Evolutionary conservation across 176 grass and related monocot genomes (phyloP), one percentile per base, ranked within the genome.

Genomic region (Pontederia crassipes): DNA sequence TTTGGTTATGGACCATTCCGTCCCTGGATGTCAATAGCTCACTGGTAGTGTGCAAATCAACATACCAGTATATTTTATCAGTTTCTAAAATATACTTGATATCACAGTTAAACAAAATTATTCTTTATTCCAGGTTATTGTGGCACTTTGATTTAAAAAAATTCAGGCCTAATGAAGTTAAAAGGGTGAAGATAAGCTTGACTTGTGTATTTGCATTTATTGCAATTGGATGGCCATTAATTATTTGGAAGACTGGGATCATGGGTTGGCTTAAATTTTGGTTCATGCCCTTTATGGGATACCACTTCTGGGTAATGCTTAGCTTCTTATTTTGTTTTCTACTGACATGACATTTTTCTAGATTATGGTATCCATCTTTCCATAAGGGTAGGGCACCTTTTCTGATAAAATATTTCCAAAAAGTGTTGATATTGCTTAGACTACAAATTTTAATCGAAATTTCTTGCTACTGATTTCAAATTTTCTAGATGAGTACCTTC

Each of bases 11-110:
- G 92, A 8, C 92, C 92, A 77, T 73, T 91, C 64, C 87, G 87
- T 56, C 84, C 92, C 67, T 97, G 87, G 92, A 97, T 97, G 92
- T 97, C 92, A 57, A 91, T 97, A 77, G 76, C 54, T 68, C 92
- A 97, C 75, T 97, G 92, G 92, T 97, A 91, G 61, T 69, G 60
- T 56, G 28, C 24, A 5, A 17, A 51, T 11, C 45, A 20, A 29
- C 48, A 8, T 74, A 67, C 72, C 52, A 17, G 4, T 53, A 54
- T n/a, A 54, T 48, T 58, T 81, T 17, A 54, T 35, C 11, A 68
- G 28, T 72, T 65, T 53, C 0, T 32, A 56, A 61, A 17, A 28
- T 59, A 4, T 10, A n/a, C 12, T 70, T 60, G 1, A 45, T 77
- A 49, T 14, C 28, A 46, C 40, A 13, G 70, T 51, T 28, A 4